Evolutionary conservation across 1,284 basidiomycete species (phyloP).

Genomic region (Sphaerobolus stellatus): DNA sequence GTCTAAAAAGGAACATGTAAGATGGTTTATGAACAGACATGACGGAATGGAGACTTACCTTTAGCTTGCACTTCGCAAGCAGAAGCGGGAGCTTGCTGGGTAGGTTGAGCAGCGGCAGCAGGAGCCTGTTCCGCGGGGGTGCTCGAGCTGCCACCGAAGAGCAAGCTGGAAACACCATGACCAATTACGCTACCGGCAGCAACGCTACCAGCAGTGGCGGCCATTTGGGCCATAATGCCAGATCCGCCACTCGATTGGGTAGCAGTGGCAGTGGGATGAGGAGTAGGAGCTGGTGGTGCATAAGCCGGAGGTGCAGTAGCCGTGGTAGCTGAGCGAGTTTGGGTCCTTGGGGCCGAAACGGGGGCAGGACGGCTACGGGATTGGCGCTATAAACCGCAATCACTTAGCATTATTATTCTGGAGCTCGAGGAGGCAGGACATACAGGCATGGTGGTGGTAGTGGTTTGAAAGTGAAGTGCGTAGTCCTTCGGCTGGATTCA

Average conservation of each 20-base stretch:
- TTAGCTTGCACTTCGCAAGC: constrained; percentile 74
- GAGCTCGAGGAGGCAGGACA: constrained; percentile 28
- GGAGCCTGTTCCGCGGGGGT: constrained; percentile 43
- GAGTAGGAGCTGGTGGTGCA: constrained; percentile 46
- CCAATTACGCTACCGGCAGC: constrained; percentile 83
- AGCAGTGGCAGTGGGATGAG: constrained; percentile 25
- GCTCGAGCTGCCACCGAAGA: constrained; percentile 65
- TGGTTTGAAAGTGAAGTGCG: too few relatives aligned
- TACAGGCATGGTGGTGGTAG: constrained; percentile 55
- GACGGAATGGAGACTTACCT: constrained; percentile 41
- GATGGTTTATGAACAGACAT: background rate
- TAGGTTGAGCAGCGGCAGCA: constrained; percentile 35
- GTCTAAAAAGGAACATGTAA: constrained; percentile 39
- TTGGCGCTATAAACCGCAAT: constrained; percentile 47
- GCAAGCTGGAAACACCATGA: constrained; percentile 81
- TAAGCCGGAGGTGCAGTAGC: constrained; percentile 41
- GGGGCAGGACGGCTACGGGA: constrained; percentile 50
- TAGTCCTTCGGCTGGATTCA: too few relatives aligned
- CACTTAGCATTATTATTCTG: background rate
- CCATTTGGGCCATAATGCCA: constrained; percentile 79
- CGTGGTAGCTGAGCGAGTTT: constrained; percentile 39
- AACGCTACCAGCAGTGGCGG: constrained; percentile 85
- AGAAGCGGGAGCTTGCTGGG: constrained; percentile 44
- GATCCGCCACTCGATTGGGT: constrained; percentile 43
- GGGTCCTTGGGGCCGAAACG: constrained; percentile 42